Base-by-base conservation (phyloP, 2,329 filamentous ascomycete genomes). In the Fusarium veterinarium region DNA sequence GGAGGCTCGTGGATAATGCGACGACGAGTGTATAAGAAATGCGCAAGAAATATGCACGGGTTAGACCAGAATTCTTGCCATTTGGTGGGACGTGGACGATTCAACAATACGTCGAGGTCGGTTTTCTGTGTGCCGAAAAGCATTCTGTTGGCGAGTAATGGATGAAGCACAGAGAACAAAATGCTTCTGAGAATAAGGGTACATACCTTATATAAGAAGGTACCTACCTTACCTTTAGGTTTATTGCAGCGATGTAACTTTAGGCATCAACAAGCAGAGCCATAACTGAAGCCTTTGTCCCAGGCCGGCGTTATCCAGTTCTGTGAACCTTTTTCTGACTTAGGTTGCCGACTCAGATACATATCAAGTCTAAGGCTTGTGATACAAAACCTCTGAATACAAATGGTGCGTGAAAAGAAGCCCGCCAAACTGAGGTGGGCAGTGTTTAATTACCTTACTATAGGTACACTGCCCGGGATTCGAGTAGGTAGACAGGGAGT, bases 1-100 rank as follows among this genome's bases (percentile, higher is more conserved):
- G 33, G 38, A 19, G 57, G 25, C 20, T 59, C n/a, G 13, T 40
- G 31, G 16, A 25, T 20, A 16, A 67, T 38, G 20, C 17, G 40
- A 13, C 56, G 60, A 53, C 42, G 31, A 20, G 23, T 40, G 51
- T 73, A 67, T 8, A 63, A 46, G 25, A 35, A 69, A 20, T 46
- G 31, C n/a, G 65, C 49, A 14, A 64, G 60, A 38, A 62, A 68
- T 17, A 41, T 33, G 14, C 37, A 58, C 7, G 67, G 59, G n/a
- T 16, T 41, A 12, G 46, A 58, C 46, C 49, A 63, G 30, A 74
- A 65, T 8, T 38, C n/a, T 35, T 69, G 56, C 60, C 53, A 68
- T 44, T 46, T 51, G 13, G 37, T 63, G 30, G 56, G 60, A n/a
- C 63, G 40, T 8, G 35, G 60, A 14, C 71, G 64, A 12, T 48